These are phyloP conservation scores for Fusarium humuli DNA, from an alignment of 2,329 filamentous ascomycete genomes.

Conservation along the genomic window DNA sequence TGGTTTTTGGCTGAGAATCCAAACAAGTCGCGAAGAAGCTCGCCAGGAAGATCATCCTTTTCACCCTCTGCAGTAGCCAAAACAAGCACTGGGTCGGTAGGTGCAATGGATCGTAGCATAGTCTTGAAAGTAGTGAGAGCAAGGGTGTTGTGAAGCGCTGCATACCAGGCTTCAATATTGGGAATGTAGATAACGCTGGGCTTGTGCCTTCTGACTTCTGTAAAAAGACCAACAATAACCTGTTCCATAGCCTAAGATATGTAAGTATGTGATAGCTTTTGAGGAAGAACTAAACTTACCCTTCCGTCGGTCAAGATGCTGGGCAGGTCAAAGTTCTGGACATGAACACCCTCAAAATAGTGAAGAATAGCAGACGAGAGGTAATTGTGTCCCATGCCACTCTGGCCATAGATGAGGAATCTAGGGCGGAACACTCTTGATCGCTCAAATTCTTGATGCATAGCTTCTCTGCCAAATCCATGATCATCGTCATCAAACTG, in stretches of 20 bases:
- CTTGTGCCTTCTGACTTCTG: conserved; percentile 92
- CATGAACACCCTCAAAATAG: conserved; percentile 91
- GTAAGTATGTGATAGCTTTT: conserved; percentile 36
- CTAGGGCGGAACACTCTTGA: conserved; percentile 90
- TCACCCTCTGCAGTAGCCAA: conserved; percentile 84
- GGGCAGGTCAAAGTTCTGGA: conserved; percentile 93
- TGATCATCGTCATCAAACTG: conserved; percentile 84
- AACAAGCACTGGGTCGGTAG: conserved; percentile 89
- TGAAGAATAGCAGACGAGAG: conserved; percentile 86
- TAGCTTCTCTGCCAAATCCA: conserved; percentile 85
- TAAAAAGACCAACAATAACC: conserved; percentile 89
- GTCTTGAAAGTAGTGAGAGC: conserved; percentile 85
- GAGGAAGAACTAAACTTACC: conserved; percentile 58
- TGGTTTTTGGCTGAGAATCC: conserved; percentile 85
- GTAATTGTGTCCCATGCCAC: conserved; percentile 95
- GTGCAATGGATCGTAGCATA: conserved; percentile 83
- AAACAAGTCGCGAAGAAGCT: conserved; percentile 82
- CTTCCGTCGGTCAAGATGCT: conserved; percentile 87
- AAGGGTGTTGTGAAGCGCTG: conserved; percentile 69
- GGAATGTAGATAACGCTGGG: conserved; percentile 96
- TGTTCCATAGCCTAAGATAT: conserved; percentile 77
- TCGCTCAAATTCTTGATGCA: conserved; percentile 83
- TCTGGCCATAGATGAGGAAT: conserved; percentile 81
- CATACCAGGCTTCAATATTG: conserved; percentile 88
- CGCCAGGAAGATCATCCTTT: conserved; percentile 68